Conservation (phyloP, 176 grass and related monocot genomes). For the Raddia distichophylla region DNA sequence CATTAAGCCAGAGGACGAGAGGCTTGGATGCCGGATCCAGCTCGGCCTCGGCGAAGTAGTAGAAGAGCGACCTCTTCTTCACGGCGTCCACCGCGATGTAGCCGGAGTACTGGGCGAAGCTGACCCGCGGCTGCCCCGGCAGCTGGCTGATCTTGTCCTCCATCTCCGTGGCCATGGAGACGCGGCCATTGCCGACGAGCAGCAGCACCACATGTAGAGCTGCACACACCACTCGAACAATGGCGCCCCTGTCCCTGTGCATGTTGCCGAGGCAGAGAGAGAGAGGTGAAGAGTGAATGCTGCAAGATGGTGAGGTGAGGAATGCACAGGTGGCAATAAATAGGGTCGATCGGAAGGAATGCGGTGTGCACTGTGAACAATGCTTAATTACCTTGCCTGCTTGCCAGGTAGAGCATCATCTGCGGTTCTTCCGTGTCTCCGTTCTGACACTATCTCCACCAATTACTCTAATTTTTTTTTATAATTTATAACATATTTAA, state of each 20-base stretch:
- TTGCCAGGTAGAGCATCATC: too few species aligned
- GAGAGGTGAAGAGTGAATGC: background rate
- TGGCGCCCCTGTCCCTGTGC: constrained; percentile 10
- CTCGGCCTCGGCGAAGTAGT: constrained; percentile 95
- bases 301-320: constrained; percentile 27
- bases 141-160: constrained; percentile 65
- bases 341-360: constrained; percentile 10
- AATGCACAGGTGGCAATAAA: constrained; percentile 39
- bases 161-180: constrained; percentile 30
- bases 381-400: background rate
- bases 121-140: constrained; percentile 77
- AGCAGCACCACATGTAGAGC: constrained; percentile 30
- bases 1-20: constrained; percentile 97
- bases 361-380: background rate
- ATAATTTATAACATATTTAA: too few species aligned
- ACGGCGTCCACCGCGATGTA: constrained; percentile 73
- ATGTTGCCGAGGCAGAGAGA: constrained; percentile 18
- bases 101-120: constrained; percentile 88
- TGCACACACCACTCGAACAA: constrained; percentile 25
- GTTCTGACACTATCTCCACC: too few species aligned
- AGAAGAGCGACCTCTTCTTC: constrained; percentile 77
- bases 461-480: too few species aligned
- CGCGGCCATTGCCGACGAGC: constrained; percentile 9
- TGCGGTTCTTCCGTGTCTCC: too few species aligned
- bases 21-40: constrained; percentile 79